Base-by-base conservation (phyloP, 108 stramenopile genomes). In the Discostella stelligeroides region DNA sequence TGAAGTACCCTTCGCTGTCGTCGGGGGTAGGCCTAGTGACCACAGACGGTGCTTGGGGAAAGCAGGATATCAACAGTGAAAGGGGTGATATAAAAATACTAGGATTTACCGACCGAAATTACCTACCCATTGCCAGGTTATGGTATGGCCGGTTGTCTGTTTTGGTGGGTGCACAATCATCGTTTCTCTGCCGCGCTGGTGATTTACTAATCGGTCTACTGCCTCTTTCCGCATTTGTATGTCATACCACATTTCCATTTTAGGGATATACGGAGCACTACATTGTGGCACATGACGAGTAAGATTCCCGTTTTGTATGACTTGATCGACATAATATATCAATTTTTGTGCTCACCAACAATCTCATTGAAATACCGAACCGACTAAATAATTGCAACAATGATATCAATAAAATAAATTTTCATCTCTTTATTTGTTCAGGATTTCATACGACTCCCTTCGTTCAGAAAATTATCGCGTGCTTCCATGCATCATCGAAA, bases 111-210 rank as follows among this genome's bases (percentile, higher is more conserved):
- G 79, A 74, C 48, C n/a, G n/a, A 39, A 40, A 60, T 13, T 85
- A 74, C 51, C 39, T 72, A 17, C 40, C 48, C 23, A 67, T 82
- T 39, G 84, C 80, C 5, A 39, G 66, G 13, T 25, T 50, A 30
- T 85, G 81, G 81, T 85, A 75, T 60, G 41, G 71, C 1, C 55
- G 84, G 38, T 50, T 85, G 74, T 25, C 72, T 13, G 11, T 25
- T 13, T 50, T 85, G 39, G 81, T 53, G 51, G 71, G 29, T 82
- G 57, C 41, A 28, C 75, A 76, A 12, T n/a, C 71, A 8, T 61
- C 56, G 7, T 75, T 65, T 48, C 28, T 38, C 21, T 57, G 12
- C 14, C 70, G 49, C 47, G 40, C 37, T n/a, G n/a, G 45, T 15
- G 58, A 42, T 43, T 42, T 5, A 53, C 18, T 23, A 24, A 53